Evolutionary conservation across 1,284 basidiomycete species (phyloP).

Genomic region (Rhodotorula sp.): DNA sequence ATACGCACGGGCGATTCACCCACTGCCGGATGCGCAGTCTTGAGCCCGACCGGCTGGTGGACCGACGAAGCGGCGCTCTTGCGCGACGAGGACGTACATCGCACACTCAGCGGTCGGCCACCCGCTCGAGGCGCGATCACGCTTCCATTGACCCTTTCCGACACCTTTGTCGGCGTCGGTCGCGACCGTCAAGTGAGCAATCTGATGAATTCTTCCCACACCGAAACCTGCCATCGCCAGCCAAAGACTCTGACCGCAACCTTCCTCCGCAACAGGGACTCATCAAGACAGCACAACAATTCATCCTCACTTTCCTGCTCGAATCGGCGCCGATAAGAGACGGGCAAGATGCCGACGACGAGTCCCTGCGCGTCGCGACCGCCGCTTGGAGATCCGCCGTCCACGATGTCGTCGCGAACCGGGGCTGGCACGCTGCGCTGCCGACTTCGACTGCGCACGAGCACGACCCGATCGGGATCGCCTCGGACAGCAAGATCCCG

Average conservation of each 20-base stretch:
- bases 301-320: slow-evolving; percentile 76
- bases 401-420: slow-evolving; percentile 21
- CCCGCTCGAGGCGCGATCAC: slow-evolving; percentile 46
- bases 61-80: slow-evolving; percentile 60
- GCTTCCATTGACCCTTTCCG: slow-evolving; percentile 29
- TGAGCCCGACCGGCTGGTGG: slow-evolving; percentile 68
- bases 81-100: slow-evolving; percentile 52
- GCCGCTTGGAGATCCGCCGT: slow-evolving; percentile 26
- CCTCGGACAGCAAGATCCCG: slow-evolving; percentile 10
- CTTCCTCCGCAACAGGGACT: slow-evolving; percentile 44
- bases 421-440: slow-evolving; percentile 7
- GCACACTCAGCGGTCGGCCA: slow-evolving; percentile 59
- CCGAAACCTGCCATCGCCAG: too few relatives aligned
- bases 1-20: not conserved
- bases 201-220: fast-evolving
- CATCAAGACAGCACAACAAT: slow-evolving; percentile 65
- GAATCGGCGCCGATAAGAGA: slow-evolving; percentile 44
- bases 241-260: not conserved
- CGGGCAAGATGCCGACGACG: not conserved
- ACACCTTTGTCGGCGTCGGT: slow-evolving; percentile 38
- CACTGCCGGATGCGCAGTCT: slow-evolving; percentile 9
- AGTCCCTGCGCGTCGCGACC: not conserved
- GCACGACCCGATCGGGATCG: slow-evolving; percentile 13
- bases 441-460: not conserved
- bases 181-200: slow-evolving; percentile 24